Conservation (phyloP, 176 grass and related monocot species). For the Calamus simplicifolius region DNA sequence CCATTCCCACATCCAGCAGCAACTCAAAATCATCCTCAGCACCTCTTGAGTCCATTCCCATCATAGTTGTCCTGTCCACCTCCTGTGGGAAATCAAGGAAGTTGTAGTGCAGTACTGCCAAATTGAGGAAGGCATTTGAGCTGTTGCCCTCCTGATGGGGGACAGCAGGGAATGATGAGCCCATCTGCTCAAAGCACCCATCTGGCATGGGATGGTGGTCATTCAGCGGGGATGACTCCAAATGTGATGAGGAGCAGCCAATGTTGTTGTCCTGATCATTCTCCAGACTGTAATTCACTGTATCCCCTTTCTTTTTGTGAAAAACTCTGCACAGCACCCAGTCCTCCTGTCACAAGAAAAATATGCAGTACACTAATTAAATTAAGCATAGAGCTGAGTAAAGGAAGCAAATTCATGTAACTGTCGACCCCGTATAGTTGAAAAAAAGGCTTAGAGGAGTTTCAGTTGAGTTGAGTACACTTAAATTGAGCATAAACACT, state of each 20-base stretch:
- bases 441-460: no score
- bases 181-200: not conserved
- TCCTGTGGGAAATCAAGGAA: constrained; percentile 8
- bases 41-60: not conserved
- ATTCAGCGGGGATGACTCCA: not conserved
- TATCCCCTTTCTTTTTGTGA: not conserved
- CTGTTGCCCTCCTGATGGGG: constrained; percentile 1
- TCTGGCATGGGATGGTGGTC: not conserved
- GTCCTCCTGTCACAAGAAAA: not conserved
- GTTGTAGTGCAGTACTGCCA: constrained; percentile 4
- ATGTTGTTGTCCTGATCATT: no score
- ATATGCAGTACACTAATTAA: no score
- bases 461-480: no score
- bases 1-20: not conserved
- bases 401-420: no score
- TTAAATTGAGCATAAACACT: no score
- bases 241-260: no score
- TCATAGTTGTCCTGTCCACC: not conserved
- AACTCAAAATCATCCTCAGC: not conserved
- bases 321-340: constrained; percentile 19
- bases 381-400: no score
- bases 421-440: no score
- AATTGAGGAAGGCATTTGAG: constrained; percentile 6
- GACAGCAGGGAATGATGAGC: not conserved
- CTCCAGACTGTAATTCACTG: no score